Evolutionary conservation across 140 eudicot genomes (phyloP).

Genomic region (Bidens hawaiensis): DNA sequence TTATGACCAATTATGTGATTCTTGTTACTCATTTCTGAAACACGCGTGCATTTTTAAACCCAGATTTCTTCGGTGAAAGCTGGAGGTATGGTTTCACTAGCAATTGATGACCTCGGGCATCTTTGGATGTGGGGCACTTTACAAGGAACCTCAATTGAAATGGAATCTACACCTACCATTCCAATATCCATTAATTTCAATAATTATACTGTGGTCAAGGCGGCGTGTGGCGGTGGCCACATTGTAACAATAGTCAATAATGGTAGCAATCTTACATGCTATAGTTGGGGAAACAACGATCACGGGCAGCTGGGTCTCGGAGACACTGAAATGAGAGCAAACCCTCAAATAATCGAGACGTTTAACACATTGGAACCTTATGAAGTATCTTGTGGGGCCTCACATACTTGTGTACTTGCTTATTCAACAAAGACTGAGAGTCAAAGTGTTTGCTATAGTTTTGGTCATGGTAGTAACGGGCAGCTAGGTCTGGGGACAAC

Average conservation of each 20-base stretch:
- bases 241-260: constrained; percentile 69
- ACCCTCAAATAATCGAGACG: constrained; percentile 48
- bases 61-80: constrained; percentile 76
- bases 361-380: constrained; percentile 33
- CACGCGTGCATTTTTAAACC: neutral
- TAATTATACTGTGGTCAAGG: constrained; percentile 74
- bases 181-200: constrained; percentile 58
- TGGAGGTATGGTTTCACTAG: constrained; percentile 96
- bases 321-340: constrained; percentile 49
- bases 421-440: constrained; percentile 17
- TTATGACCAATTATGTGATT: neutral
- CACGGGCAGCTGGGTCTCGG: constrained; percentile 94
- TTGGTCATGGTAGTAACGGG: constrained; percentile 36
- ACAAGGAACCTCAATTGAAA: constrained; percentile 34
- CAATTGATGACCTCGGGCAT: constrained; percentile 56
- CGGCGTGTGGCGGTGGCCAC: constrained; percentile 93
- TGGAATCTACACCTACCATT: constrained; percentile 32
- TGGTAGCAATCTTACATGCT: constrained; percentile 57
- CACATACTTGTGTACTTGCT: constrained; percentile 32
- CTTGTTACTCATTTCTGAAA: neutral
- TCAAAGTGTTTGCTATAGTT: constrained; percentile 24
- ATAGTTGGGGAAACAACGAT: constrained; percentile 77
- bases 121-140: constrained; percentile 95
- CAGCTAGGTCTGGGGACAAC: constrained; percentile 37
- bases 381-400: constrained; percentile 35